phyloP scores from a whole-genome alignment of 441 rosid species.

The Capsella rubella region DNA sequence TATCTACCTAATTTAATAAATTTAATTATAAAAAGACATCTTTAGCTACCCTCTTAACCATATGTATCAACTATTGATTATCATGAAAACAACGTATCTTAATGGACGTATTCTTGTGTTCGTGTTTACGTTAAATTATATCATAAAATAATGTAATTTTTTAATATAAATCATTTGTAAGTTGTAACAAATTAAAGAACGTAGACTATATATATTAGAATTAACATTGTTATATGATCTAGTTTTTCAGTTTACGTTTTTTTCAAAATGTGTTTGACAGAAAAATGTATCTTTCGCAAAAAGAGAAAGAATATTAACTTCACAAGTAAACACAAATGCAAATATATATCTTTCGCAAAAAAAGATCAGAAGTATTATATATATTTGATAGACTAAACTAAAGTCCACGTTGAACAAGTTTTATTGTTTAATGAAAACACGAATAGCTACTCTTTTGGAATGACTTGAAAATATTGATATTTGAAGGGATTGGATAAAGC shows the following conservation, averaged over 20 bases:
- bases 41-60: constrained; percentile 39
- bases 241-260: too few relatives aligned
- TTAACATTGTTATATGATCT: too few relatives aligned
- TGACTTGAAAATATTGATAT: constrained; percentile 13
- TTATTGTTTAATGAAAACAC: constrained; percentile 21
- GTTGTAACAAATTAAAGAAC: too few relatives aligned
- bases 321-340: too few relatives aligned
- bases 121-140: constrained; percentile 11
- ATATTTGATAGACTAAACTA: constrained; percentile 20
- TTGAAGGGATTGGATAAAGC: constrained; percentile 19
- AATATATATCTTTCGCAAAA: background rate
- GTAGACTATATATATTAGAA: too few relatives aligned
- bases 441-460: constrained; percentile 39
- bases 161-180: background rate
- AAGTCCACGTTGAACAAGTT: constrained; percentile 39
- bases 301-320: too few relatives aligned
- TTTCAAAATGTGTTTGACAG: too few relatives aligned
- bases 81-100: constrained; percentile 2
- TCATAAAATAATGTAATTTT: background rate
- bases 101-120: constrained; percentile 20
- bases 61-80: constrained; percentile 17
- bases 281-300: too few relatives aligned
- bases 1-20: constrained; percentile 21
- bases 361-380: background rate
- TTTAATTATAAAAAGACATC: background rate